Percentiles rank a stretch among this genome's conserved stretches.
These are phyloP conservation scores for Aspergillus fijiensis DNA, from an alignment of 2,329 filamentous ascomycete genomes.

Conservation along the genomic window DNA sequence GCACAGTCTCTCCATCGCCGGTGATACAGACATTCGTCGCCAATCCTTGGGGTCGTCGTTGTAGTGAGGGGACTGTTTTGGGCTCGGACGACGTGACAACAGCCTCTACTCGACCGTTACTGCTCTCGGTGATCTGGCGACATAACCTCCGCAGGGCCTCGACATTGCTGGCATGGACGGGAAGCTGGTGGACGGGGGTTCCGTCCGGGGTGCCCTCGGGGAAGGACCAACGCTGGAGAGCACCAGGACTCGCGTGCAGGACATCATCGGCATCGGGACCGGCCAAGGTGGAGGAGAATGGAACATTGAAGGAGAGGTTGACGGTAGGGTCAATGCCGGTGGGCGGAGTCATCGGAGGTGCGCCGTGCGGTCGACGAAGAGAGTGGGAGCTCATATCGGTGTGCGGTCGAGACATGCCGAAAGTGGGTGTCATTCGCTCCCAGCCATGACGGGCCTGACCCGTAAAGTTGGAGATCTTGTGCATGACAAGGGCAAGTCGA, in stretches of 20 bases:
- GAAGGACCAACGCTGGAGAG: conserved; percentile 89
- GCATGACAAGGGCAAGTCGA: conserved; percentile 49
- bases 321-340: conserved; percentile 74
- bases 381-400: conserved; percentile 55
- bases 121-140: conserved; percentile 71
- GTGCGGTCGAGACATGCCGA: conserved; percentile 62
- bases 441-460: conserved; percentile 66
- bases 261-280: conserved; percentile 94
- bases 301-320: conserved; percentile 95
- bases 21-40: conserved; percentile 90
- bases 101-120: conserved; percentile 73
- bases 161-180: conserved; percentile 87
- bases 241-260: conserved; percentile 83
- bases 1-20: conserved; percentile 80
- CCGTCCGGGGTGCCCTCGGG: conserved; percentile 82
- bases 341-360: conserved; percentile 60
- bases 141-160: conserved; percentile 76
- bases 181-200: conserved; percentile 81
- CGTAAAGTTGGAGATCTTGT: conserved; percentile 68
- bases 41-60: conserved; percentile 54
- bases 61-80: conserved; percentile 57
- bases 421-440: conserved; percentile 66
- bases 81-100: conserved; percentile 80
- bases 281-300: conserved; percentile 86
- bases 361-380: conserved; percentile 56